Evolutionary conservation across 2,329 filamentous ascomycete species (phyloP), one percentile per base, ranked within the genome.

Genomic region (Sphaerostilbella broomeana): DNA sequence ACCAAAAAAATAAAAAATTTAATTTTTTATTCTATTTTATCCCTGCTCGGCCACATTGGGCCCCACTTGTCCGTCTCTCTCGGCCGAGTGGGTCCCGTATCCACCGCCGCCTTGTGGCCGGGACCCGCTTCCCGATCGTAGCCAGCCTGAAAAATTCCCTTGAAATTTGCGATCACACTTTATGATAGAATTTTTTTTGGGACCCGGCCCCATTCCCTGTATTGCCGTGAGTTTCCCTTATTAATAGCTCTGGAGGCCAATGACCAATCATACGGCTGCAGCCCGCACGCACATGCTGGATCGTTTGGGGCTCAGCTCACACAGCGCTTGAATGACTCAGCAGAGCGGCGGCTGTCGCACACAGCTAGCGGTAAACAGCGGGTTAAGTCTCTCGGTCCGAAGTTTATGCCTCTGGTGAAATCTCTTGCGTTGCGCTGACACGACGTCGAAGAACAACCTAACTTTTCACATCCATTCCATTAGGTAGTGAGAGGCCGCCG

Each of bases 121-220:
- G 22, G 28, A 21, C 25, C 38, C 38, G 34, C 30, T 21, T 18
- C 40, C 40, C 40, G 40, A 42, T 42, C 35, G 29, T 43, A 38
- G 35, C 30, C 35, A 38, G n/a, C 4, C 18, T 17, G 15, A 18
- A 19, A 21, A n/a, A n/a, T n/a, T n/a, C n/a, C n/a, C n/a, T n/a
- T n/a, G n/a, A n/a, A n/a, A n/a, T n/a, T n/a, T n/a, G n/a, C n/a
- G n/a, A n/a, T n/a, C n/a, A n/a, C n/a, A n/a, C n/a, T n/a, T n/a
- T n/a, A n/a, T n/a, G n/a, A n/a, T n/a, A n/a, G n/a, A n/a, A n/a
- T n/a, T n/a, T n/a, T n/a, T n/a, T n/a, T n/a, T n/a, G n/a, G n/a
- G n/a, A n/a, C n/a, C n/a, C n/a, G n/a, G n/a, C n/a, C n/a, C n/a
- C n/a, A n/a, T n/a, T n/a, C n/a, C n/a, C n/a, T n/a, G n/a, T n/a